Conservation (phyloP, 2,329 filamentous ascomycete species). For the Fusarium pseudoanthophilum region DNA sequence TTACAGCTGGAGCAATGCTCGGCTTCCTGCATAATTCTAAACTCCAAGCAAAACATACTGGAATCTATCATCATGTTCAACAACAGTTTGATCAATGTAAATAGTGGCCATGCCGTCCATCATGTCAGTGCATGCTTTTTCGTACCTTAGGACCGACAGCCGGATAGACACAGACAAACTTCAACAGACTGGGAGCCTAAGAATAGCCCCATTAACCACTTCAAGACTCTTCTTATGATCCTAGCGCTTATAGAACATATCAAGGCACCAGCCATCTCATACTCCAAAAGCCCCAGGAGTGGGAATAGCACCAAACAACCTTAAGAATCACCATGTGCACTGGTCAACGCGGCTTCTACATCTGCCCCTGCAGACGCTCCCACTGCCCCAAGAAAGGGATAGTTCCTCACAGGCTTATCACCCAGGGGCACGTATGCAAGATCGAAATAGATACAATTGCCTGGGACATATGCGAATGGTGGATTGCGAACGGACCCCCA, state of each 20-base stretch:
- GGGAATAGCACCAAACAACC: neutral
- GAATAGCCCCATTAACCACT: neutral
- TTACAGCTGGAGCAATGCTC: constrained; percentile 11
- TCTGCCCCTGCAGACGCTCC: constrained; percentile 42
- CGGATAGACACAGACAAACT: neutral
- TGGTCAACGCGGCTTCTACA: constrained; percentile 40
- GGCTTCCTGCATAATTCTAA: constrained; percentile 23
- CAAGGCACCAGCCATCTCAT: neutral
- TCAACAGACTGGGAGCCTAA: neutral
- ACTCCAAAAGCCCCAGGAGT: neutral
- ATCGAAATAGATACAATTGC: constrained; percentile 38
- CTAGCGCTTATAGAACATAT: neutral
- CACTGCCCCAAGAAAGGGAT: constrained; percentile 31
- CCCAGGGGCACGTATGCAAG: constrained; percentile 33
- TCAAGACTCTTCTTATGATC: neutral
- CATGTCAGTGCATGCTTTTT: neutral
- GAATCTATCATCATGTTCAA: neutral
- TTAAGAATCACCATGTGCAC: constrained; percentile 35
- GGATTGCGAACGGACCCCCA: constrained; percentile 41
- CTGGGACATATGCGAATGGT: constrained; percentile 45
- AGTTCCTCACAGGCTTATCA: constrained; percentile 33
- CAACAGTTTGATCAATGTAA: neutral
- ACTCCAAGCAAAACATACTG: constrained; percentile 4
- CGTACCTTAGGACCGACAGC: neutral
- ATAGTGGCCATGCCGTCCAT: neutral